Base-by-base conservation (phyloP, 2,329 filamentous ascomycete species). In the Lasiodiplodia hormozganensis region DNA sequence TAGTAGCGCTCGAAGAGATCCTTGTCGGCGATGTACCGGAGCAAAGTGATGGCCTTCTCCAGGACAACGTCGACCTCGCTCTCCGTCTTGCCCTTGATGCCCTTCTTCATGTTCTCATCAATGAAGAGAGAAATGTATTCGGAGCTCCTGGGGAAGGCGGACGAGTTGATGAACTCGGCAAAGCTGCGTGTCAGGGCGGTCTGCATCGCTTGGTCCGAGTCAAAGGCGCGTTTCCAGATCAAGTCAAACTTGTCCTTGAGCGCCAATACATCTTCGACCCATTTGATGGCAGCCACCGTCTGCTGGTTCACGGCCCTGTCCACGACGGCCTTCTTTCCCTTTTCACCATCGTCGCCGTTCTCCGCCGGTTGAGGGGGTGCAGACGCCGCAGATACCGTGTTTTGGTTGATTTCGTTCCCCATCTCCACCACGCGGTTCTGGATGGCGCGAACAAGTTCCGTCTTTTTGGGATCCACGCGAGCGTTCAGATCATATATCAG, bases 1-100 rank as follows among this genome's bases (percentile, higher is more conserved):
- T 99, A 98, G 80, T 99, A 99, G 4, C 92, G 89, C 82, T 99
- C 95, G 75, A 99, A 97, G 73, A 97, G 85, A 77, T 99, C 96
- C 81, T 95, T 96, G 75, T 98, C 95, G 67, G 90, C 88, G 47
- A 99, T 87, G 73, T 97, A 97, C 56, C 94, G 90, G 65, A 99
- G 87, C 7, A 99, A 84, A 0, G 91, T 89, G 70, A 97, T 96
- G 14, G 94, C 94, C 77, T 96, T 97, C 69, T 97, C 94, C 51
- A 98, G 84, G 1, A 97, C 88, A 8, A 82, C 79, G 74, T 98
- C 95, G 16, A 97, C 88, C 76, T 98, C 95, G 34, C 85, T 86
- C 74, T 98, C 96, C 0, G 93, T 95, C 83, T 96, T 97, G 70
- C 94, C 94, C 76, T 94, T 94, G 78, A 97, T 92, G 4, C 94